Evolutionary conservation across 2,329 filamentous ascomycete genomes (phyloP).

Genomic region (Fusarium annulatum): DNA sequence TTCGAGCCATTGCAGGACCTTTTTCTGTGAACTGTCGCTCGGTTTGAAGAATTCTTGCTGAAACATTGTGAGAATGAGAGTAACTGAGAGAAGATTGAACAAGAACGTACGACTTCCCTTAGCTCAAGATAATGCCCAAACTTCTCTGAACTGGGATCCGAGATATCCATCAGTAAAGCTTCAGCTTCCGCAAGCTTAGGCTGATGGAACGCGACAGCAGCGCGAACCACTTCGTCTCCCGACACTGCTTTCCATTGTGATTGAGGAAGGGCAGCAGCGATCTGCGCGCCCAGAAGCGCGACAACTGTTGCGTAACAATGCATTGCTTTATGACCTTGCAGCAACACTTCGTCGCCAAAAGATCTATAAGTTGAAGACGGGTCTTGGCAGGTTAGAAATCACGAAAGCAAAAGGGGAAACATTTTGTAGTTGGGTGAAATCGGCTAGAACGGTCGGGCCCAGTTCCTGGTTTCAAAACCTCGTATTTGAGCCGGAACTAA

Average conservation of each 20-base stretch:
- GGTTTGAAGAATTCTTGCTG: background rate
- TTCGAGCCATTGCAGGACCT: background rate
- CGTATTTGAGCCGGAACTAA: constrained; percentile 3
- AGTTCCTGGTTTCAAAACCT: background rate
- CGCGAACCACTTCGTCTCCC: background rate
- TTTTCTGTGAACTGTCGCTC: background rate
- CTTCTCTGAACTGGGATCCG: background rate
- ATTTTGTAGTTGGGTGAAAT: background rate
- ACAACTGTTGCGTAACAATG: background rate
- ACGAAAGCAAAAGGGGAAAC: background rate
- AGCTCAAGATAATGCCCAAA: constrained; percentile 1
- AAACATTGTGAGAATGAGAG: background rate
- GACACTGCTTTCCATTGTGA: background rate
- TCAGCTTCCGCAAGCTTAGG: constrained; percentile 1
- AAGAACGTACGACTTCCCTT: background rate
- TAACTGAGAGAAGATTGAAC: fast-evolving
- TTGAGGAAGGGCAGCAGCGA: background rate
- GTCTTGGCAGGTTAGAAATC: background rate
- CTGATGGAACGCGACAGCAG: constrained; percentile 5
- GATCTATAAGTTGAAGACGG: too few species aligned
- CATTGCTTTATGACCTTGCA: background rate
- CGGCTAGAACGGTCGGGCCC: background rate
- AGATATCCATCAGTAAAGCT: background rate
- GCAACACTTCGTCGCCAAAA: background rate
- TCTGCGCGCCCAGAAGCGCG: background rate